Base-by-base conservation (phyloP, 2,329 filamentous ascomycete species). In the Akanthomyces muscarius region DNA sequence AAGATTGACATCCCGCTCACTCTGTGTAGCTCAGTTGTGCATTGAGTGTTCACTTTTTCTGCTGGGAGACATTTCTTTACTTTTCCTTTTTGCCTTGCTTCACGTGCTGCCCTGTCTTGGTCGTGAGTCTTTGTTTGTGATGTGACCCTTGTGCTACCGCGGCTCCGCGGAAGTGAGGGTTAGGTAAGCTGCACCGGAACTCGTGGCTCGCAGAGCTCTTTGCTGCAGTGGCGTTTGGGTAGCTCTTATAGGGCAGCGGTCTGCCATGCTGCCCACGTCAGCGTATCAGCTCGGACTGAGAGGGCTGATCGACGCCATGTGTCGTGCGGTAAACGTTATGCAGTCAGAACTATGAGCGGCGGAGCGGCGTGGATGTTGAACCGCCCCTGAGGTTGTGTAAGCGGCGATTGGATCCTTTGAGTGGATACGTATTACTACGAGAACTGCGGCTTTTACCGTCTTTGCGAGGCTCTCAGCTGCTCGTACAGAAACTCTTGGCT, bases 1-100 rank as follows among this genome's bases (percentile, higher is more conserved):
- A 78, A 83, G 76, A 83, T 77, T 65, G 68, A 81, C 65, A 70
- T 73, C 78, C 80, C 81, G 77, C 75, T 80, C 78, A 82, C 80
- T 83, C 79, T 82, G 80, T 78, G 73, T 73, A 67, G 68, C 77
- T 78, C 71, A 74, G 65, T 75, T 75, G 71, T 67, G 71, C 74
- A 75, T 77, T 74, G 76, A 74, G 77, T 71, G 75, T 71, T 81
- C 74, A 75, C 74, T 79, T 79, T 80, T 81, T 80, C 73, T 79
- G 74, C 65, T 75, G 77, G 77, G 76, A 73, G 65, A 80, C 76
- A 80, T 74, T 60, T 21, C 45, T 16, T 25, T 28, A 3, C 5
- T 21, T 52, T 44, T 13, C 21, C n/a, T 30, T 36, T 42, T 54
- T 38, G 11, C 13, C 30, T 25, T 21, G 13, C 38, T 21, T 53